Base-by-base conservation (phyloP, 352 stramenopile genomes). In the Globisporangium spiculum region DNA sequence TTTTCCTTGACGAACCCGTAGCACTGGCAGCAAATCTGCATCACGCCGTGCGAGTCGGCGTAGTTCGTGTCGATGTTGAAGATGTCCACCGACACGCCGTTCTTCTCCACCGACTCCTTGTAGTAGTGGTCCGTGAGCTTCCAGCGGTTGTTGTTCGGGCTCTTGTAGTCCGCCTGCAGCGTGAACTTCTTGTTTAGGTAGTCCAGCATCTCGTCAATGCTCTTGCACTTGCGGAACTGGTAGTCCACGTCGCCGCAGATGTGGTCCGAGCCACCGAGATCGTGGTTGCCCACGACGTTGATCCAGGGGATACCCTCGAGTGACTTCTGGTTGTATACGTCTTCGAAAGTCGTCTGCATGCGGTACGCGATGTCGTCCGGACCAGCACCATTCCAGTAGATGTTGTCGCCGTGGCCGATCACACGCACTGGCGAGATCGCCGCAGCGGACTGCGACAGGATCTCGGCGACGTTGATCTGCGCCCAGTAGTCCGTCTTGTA, bases 51-150 rank as follows among this genome's bases (percentile, higher is more conserved):
- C 50, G 86, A 92, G 65, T 94, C 87, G 9, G 89, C 89, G 44
- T 83, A 81, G 79, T 96, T 96, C 20, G 88, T 96, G 66, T 96
- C 89, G 52, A 96, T 71, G 71, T 94, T 96, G 69, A 95, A 95
- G 44, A 96, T 93, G 55, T 96, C 89, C 2, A 96, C 87, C 38
- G 86, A 91, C 26, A 96, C 88, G 41, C 80, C 88, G 72, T 90
- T 80, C 73, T 87, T 80, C 70, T 91, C 75, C 7, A 94, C 77
- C 6, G 74, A 81, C 68, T 96, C 84, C 26, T 93, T 83, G 72
- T 94, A 96, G 78, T 94, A 94, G 70, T 96, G 88, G 69, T 93
- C 88, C 20, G 77, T 76, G 14, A 96, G 73, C 74, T 90, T 79
- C 88, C 88, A 96, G 22, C 86, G 86, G 67, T 93, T 76, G 58